Evolutionary conservation across 768 basidiomycete genomes (phyloP), one percentile per base, ranked within the genome.

Genomic region (Macrolepiota dolichaula): DNA sequence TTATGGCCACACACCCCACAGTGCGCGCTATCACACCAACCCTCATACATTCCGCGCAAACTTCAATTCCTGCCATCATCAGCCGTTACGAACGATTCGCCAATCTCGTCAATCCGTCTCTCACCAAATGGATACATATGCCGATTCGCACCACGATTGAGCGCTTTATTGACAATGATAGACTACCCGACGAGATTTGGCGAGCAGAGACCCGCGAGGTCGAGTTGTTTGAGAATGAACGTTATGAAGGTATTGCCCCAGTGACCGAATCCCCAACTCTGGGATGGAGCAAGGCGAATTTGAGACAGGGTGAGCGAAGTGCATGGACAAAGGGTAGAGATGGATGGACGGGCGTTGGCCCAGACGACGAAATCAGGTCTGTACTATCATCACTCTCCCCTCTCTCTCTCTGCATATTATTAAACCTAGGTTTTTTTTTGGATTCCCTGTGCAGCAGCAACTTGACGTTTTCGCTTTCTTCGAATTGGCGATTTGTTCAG

Each of bases 171-270:
- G 88, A 93, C 65, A 77, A 94, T 63, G 88, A 92, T 63, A 77
- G 74, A 11, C 79, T 94, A 2, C 76, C 78, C 5, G 88, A 92
- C 67, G 72, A 68, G 29, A 83, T 83, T 47, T 92, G 90, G 89
- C 75, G 72, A 0, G 76, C 86, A 1, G 83, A 88, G 68, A 79
- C 87, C 73, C 71, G 83, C 5, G 81, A 85, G 36, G 89, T 93
- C 15, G 88, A 91, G 70, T 69, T 93, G 24, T 93, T 84, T 77
- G 92, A 94, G 76, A 94, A 92, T 72, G 89, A 93, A 69, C 78
- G 92, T 17, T 87, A 81, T 38, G 59, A 54, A 10, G 44, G 60
- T 35, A 47, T 17, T 22, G 13, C 15, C 5, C 32, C 55, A 6
- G 51, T 38, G 15, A 40, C 19, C 1, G 55, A 52, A 36, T 57